A percentile compares a stretch with the other conserved stretches of the same genome.
Conservation (phyloP, 106 monocot genomes). For the Dioscorea dumetorum region DNA sequence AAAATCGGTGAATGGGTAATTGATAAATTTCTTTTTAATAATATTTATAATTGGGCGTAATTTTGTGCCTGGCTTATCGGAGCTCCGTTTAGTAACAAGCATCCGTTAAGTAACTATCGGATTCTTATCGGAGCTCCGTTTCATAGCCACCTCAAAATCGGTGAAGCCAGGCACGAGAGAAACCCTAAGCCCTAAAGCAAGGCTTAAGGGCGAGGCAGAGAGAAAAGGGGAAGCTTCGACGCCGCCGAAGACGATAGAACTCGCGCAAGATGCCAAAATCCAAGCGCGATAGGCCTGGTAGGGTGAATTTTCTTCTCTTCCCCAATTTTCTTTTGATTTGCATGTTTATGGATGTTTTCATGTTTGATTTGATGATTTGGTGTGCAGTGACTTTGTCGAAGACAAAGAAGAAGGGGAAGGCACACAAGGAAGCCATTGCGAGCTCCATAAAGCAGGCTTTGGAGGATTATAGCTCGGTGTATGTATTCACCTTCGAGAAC, state of each 20-base stretch:
- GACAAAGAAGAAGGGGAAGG: constrained; percentile 89
- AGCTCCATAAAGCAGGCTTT: constrained; percentile 56
- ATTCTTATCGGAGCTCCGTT: too few species aligned
- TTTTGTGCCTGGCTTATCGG: too few species aligned
- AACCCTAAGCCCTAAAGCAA: too few species aligned
- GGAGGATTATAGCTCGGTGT: constrained; percentile 53
- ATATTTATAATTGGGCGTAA: too few species aligned
- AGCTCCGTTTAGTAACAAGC: too few species aligned
- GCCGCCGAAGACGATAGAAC: background rate
- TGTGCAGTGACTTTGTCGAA: constrained; percentile 85
- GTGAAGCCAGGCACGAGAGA: too few species aligned
- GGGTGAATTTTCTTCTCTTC: constrained; percentile 4
- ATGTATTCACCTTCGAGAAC: constrained; percentile 82
- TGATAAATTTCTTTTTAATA: too few species aligned
- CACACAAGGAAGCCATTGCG: constrained; percentile 68
- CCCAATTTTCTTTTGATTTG: background rate
- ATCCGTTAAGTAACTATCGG: too few species aligned
- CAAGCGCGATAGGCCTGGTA: constrained; percentile 62
- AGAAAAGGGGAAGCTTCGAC: background rate
- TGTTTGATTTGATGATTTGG: background rate
- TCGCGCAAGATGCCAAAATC: constrained; percentile 71
- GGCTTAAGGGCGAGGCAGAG: too few species aligned
- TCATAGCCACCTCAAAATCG: too few species aligned
- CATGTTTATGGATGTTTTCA: background rate
- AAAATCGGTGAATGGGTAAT: too few species aligned